Conservation (phyloP, 2,329 filamentous ascomycete species). For the Calycina marina region DNA sequence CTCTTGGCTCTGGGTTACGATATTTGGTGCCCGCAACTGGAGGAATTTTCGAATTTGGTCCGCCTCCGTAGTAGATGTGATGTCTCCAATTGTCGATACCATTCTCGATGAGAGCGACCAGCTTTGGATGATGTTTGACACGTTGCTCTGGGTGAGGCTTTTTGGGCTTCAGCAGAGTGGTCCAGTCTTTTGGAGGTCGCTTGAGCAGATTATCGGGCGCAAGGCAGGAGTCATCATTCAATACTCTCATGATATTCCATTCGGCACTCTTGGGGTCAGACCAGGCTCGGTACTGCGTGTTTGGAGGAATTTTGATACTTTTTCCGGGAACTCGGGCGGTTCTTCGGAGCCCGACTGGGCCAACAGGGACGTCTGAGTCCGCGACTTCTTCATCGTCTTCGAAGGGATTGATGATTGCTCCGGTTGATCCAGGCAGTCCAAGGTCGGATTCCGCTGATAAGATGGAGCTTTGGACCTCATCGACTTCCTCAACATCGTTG, state of each 20-base stretch:
- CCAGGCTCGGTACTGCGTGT: too few relatives aligned
- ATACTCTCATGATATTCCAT: constrained; percentile 11
- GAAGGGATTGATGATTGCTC: too few relatives aligned
- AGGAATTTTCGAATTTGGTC: constrained; percentile 5
- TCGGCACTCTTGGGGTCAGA: constrained; percentile 10
- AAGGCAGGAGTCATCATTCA: constrained; percentile 8
- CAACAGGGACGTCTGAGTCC: too few relatives aligned
- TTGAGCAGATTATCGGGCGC: constrained; percentile 9
- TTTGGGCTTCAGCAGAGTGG: constrained; percentile 6
- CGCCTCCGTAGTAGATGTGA: constrained; percentile 10
- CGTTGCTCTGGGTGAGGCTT: background rate
- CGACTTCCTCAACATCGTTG: too few relatives aligned
- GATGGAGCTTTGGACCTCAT: too few relatives aligned
- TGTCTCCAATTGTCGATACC: constrained; percentile 10
- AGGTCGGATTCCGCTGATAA: too few relatives aligned
- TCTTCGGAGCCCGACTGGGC: too few relatives aligned
- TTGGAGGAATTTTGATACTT: too few relatives aligned
- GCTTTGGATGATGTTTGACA: constrained; percentile 12
- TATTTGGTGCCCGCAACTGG: constrained; percentile 15
- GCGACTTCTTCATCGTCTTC: too few relatives aligned
- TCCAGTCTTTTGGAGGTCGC: constrained; percentile 8
- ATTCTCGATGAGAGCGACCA: constrained; percentile 11
- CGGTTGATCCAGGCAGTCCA: too few relatives aligned
- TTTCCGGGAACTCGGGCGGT: too few relatives aligned
- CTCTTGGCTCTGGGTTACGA: too few relatives aligned